A percentile compares a stretch with the other conserved stretches of the same genome.
Conservation (phyloP, 768 basidiomycete genomes). For the Tylopilus felleus region DNA sequence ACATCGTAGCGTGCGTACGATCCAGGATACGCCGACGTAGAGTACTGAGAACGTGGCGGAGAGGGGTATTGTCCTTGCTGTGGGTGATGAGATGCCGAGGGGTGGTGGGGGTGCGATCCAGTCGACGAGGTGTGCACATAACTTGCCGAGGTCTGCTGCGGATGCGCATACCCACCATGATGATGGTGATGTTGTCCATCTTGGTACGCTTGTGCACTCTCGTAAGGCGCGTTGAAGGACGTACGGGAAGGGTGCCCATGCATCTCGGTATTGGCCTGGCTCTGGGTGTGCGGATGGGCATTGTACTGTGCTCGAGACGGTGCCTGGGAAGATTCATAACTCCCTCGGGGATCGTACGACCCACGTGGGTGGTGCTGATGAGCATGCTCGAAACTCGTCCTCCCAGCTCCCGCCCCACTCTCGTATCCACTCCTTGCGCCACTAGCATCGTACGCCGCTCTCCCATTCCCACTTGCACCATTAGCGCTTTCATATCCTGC, state of each 20-base stretch:
- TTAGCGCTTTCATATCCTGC: conserved; percentile 17
- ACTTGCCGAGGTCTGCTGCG: conserved; percentile 17
- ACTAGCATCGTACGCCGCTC: conserved; percentile 20
- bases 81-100: conserved; percentile 18
- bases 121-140: conserved; percentile 23
- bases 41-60: conserved; percentile 26
- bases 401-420: conserved; percentile 6
- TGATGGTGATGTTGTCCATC: conserved; percentile 22
- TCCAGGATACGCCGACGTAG: conserved; percentile 22
- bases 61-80: conserved; percentile 27
- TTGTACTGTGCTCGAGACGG: conserved; percentile 19
- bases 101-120: conserved; percentile 20
- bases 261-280: conserved; percentile 17
- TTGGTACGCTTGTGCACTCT: conserved; percentile 29
- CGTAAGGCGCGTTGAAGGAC: conserved; percentile 22
- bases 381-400: conserved; percentile 23
- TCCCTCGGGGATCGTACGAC: conserved; percentile 24
- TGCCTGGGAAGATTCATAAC: conserved; percentile 26
- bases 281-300: conserved; percentile 16
- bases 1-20: conserved; percentile 30
- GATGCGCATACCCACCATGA: conserved; percentile 21
- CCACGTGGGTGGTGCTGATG: conserved; percentile 28
- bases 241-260: conserved; percentile 19
- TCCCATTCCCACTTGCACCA: conserved; percentile 13
- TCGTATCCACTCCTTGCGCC: conserved; percentile 22